Base-by-base conservation (phyloP, 1,139 yeast genomes). In the Hemisphaericaspora subhashii region DNA sequence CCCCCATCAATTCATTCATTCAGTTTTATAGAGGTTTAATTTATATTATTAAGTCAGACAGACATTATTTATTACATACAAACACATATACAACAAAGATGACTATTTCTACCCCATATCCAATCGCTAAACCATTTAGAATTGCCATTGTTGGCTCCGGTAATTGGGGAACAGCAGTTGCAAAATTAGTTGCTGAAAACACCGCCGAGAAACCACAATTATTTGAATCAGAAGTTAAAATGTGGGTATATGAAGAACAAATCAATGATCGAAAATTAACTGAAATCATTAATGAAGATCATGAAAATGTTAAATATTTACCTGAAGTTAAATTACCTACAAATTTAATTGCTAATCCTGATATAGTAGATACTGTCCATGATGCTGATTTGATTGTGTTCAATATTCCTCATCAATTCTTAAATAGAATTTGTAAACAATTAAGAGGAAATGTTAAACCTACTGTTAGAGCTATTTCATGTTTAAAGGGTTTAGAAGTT, bases 151-250 rank as follows among this genome's bases (percentile, higher is more conserved):
- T 84, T 45, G 92, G 92, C 28, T 83, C 89, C 10, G 92, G 92
- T 55, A 84, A 84, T 61, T 84, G 92, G 96, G 98, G 98, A 43
- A 87, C 96, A 27, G 90, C 97, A 5, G 89, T 90, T 40, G 96
- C 97, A 48, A 90, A 90, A 67, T 83, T 90, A 37, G 83, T 89
- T 28, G 89, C 96, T 26, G 97, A 90, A 64, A 89, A 88, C 65
- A 70, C 90, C 34, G 72, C 71, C 30, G 83, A 77, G 51, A 75
- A 85, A 64, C 81, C 88, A 17, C 71, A 79, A 31, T 63, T 86
- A 48, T 90, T 90, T 58, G 76, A 78, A 38, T 63, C 68, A 41
- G 67, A 75, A 36, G 96, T 90, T 33, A 79, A 81, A 52, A 89
- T 90, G 97, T 90, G 98, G 98, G 98, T 90, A 21, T 86, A 74